Conservation (phyloP, 2,329 filamentous ascomycete species). For the Arachnomyces sp. region DNA sequence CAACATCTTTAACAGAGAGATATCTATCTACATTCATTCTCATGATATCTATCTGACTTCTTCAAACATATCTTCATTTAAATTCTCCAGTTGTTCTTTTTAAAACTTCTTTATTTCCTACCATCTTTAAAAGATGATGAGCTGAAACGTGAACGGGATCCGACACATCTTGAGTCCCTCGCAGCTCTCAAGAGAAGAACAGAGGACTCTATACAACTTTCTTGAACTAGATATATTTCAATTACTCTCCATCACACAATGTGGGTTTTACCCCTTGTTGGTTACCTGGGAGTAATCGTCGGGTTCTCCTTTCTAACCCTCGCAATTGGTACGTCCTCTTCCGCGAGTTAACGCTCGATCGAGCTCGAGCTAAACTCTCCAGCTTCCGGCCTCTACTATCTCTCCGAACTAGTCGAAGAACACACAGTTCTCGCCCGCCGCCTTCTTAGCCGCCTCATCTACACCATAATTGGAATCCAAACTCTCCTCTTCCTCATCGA, state of each 20-base stretch:
- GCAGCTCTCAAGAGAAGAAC: too few species aligned
- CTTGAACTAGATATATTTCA: slow-evolving; percentile 12
- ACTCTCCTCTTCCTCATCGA: slow-evolving; percentile 70
- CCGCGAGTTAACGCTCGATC: slow-evolving; percentile 9
- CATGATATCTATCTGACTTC: neutral
- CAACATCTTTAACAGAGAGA: too few species aligned
- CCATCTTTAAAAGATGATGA: too few species aligned
- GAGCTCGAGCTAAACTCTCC: slow-evolving; percentile 4
- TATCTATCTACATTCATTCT: too few species aligned
- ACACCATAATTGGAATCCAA: slow-evolving; percentile 68
- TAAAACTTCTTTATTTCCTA: too few species aligned
- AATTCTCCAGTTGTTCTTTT: too few species aligned
- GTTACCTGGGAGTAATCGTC: slow-evolving; percentile 76
- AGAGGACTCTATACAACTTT: slow-evolving; percentile 1
- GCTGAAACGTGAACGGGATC: too few species aligned
- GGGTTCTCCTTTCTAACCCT: slow-evolving; percentile 93
- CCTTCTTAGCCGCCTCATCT: slow-evolving; percentile 78
- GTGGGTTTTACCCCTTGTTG: slow-evolving; percentile 93
- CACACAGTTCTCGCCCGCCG: slow-evolving; percentile 89
- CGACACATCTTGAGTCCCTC: too few species aligned
- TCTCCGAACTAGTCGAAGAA: slow-evolving; percentile 95
- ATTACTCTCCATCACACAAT: slow-evolving; percentile 49
- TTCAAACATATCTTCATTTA: neutral
- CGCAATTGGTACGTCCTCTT: slow-evolving; percentile 62
- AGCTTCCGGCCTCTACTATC: slow-evolving; percentile 97